phyloP scores from a whole-genome alignment of 2,329 filamentous ascomycete genomes.

The Trichoderma sp. region DNA sequence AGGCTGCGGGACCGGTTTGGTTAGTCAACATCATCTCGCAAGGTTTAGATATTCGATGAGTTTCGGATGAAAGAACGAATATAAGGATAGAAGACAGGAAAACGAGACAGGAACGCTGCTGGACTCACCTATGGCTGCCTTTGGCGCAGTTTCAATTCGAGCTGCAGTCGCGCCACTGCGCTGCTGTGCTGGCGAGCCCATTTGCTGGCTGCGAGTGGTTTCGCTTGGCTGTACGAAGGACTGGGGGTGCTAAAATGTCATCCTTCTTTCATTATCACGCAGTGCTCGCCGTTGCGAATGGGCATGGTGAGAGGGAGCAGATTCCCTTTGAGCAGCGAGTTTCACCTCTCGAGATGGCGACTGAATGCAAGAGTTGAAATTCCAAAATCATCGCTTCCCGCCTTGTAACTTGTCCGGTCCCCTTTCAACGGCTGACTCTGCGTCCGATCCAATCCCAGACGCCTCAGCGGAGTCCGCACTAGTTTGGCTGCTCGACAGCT shows the following conservation, averaged over 20 bases:
- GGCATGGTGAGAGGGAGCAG: not conserved
- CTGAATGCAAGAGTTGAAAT: not conserved
- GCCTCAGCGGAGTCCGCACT: constrained; percentile 9
- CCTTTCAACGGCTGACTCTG: constrained; percentile 18
- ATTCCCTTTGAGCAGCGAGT: not conserved
- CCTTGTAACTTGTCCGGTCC: not conserved
- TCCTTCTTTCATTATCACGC: constrained; percentile 6
- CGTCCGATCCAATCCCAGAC: constrained; percentile 15
- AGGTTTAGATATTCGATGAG: not conserved
- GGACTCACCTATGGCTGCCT: constrained; percentile 20
- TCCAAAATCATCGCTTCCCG: not conserved
- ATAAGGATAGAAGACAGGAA: not conserved
- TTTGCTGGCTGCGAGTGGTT: not conserved
- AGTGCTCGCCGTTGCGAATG: not conserved
- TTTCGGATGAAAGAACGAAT: too few species aligned
- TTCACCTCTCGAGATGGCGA: not conserved
- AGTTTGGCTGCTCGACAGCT: constrained; percentile 8
- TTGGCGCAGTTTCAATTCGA: constrained; percentile 11
- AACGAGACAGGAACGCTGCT: not conserved
- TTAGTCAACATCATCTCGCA: not conserved
- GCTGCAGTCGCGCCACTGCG: constrained; percentile 18
- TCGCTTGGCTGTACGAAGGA: not conserved
- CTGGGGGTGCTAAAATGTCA: not conserved
- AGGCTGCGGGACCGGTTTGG: constrained; percentile 20
- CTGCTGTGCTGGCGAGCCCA: constrained; percentile 9